Evolutionary conservation across 306 rosid genomes (phyloP), one percentile per base, ranked within the genome.

Genomic region (Sindora glabra): DNA sequence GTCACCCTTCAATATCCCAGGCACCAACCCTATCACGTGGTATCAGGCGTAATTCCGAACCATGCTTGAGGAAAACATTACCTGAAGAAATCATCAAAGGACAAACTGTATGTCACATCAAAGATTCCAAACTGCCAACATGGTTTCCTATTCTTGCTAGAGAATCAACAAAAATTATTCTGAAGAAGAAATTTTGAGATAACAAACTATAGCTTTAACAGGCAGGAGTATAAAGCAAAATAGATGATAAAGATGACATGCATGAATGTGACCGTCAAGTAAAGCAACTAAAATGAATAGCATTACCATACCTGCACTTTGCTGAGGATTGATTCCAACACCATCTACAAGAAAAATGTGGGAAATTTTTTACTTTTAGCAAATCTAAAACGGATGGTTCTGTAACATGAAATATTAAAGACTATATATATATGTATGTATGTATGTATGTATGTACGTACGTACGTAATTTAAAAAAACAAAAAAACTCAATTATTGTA

Each of bases 301-400:
- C 42, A 57, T 62, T 16, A 70, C 26, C 60, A 62, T 83, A 91
- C 97, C 97, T 56, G 96, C 97, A 65, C 96, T 91, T 76, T 91
- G 97, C 79, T 91, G 97, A 59, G 96, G 97, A 74, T 83, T 91
- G 67, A 91, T 87, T 64, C 97, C 97, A 66, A 91, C 95, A 49
- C 96, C 97, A 83, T 87, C 97, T 87, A 83, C 84, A 83, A 2
- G 38, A 45, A 75, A 33, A 37, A 57, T 12, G 69, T 71, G 24
- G 3, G 59, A 62, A 1, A 23, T 42, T 33, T 32, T 19, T 27
- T 32, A 64, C n/a, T 36, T 49, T 39, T 6, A 55, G 48, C 58
- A 57, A 55, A 60, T 32, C 5, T 10, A 30, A 33, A 13, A 22
- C 53, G n/a, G 69, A 49, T 29, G 48, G 26, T 4, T 30, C 48